Evolutionary conservation across 2,329 filamentous ascomycete species (phyloP), one percentile per base, ranked within the genome.

Genomic region (Ambrosiella beaveri): DNA sequence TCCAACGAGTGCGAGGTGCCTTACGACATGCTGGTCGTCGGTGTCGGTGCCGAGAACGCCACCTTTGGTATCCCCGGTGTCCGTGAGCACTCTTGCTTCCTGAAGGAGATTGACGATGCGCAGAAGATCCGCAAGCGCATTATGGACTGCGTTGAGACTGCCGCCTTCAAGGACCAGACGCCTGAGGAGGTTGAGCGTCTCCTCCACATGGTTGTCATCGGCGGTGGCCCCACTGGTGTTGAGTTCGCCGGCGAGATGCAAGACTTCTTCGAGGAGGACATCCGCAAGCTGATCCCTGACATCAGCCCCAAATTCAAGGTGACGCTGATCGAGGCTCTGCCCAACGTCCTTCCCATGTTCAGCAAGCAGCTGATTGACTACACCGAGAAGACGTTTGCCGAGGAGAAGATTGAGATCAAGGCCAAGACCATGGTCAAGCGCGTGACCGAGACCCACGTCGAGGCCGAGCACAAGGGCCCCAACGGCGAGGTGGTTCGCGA

Each of bases 371-470:
- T 98, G 67, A 97, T 98, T 68, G 93, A 98, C 68, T 98, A 98
- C 78, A 98, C 93, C 65, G 93, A 98, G 75, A 91, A 90, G 73
- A 96, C 91, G 52, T 94, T 98, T 77, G 93, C 95, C 74, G 93
- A 98, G 76, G 93, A 98, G 74, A 90, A 89, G 69, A 98, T 98
- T 69, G 84, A 88, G 65, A 95, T 98, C 74, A 86, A 88, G 72
- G 95, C 93, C 66, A 97, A 97, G 81, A 97, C 93, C 64, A 94
- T 95, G 84, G 93, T 98, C 70, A 97, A 97, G 80, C 90, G 86
- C 62, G 93, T 98, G 61, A 95, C 88, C 38, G 85, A 93, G 66
- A 94, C 86, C 73, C 84, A 81, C 68, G 91, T 98, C 67, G 88
- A 97, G 75, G 93, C 91, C 63, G 88, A 95, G 71, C 81, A 82